These are phyloP conservation scores for Melocanna baccifera DNA, from an alignment of 176 grass and related monocot genomes.

Conservation along the genomic window DNA sequence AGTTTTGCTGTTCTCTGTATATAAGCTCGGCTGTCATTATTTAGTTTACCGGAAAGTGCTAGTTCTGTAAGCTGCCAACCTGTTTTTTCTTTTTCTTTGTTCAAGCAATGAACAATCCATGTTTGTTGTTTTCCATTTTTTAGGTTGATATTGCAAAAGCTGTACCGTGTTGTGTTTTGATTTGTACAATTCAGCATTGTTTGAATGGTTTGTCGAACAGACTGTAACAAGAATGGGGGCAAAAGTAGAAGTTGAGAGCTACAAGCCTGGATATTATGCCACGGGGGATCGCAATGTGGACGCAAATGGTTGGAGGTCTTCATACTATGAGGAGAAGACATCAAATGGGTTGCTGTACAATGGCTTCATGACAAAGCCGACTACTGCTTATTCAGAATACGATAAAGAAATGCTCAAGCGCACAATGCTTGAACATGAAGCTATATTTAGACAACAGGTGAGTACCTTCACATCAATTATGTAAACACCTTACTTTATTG, in stretches of 20 bases:
- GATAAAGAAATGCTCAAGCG: constrained; percentile 78
- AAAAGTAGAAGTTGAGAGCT: constrained; percentile 63
- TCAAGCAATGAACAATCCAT: neutral
- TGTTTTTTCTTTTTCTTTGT: constrained; percentile 8
- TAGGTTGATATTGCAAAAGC: neutral
- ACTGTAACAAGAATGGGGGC: constrained; percentile 53
- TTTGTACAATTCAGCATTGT: constrained; percentile 1
- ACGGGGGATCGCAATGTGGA: constrained; percentile 40
- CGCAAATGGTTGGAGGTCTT: constrained; percentile 35
- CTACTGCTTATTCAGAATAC: constrained; percentile 44
- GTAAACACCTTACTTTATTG: neutral
- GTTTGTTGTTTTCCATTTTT: neutral
- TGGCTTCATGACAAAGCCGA: constrained; percentile 35
- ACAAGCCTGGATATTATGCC: constrained; percentile 52
- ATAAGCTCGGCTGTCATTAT: neutral
- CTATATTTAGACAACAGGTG: constrained; percentile 85
- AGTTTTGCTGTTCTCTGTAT: neutral
- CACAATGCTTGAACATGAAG: constrained; percentile 89
- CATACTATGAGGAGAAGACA: constrained; percentile 55
- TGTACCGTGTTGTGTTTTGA: constrained; percentile 33
- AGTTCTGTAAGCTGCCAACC: neutral
- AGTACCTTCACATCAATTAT: constrained; percentile 13
- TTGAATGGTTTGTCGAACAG: constrained; percentile 21
- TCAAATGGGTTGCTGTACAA: constrained; percentile 35
- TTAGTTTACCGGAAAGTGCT: neutral